phyloP scores from a whole-genome alignment of 2,329 filamentous ascomycete species.

The Arthrobotrys musiformis region DNA sequence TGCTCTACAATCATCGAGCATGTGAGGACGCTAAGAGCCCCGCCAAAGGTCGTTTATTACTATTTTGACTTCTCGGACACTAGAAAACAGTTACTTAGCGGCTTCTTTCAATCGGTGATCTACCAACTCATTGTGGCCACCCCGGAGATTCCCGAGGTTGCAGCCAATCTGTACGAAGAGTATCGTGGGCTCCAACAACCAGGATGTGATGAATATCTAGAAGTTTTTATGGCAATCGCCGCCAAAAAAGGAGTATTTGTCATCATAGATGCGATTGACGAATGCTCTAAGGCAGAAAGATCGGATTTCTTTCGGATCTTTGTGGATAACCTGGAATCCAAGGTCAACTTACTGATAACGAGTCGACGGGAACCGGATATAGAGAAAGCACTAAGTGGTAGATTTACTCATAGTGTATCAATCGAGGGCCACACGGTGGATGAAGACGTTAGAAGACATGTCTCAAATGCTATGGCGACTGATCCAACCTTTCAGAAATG shows the following conservation, averaged over 20 bases:
- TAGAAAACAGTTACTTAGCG: slow-evolving; percentile 18
- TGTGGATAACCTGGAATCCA: background rate
- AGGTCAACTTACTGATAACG: slow-evolving; percentile 17
- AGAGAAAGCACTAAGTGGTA: slow-evolving; percentile 1
- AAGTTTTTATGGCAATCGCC: background rate
- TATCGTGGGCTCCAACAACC: slow-evolving; percentile 28
- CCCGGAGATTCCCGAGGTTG: slow-evolving; percentile 3
- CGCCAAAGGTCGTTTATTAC: slow-evolving; percentile 15
- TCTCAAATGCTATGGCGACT: slow-evolving; percentile 20
- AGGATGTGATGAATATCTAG: slow-evolving; percentile 7
- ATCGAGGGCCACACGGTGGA: slow-evolving; percentile 34
- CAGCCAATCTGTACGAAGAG: slow-evolving; percentile 24
- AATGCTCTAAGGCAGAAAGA: slow-evolving; percentile 29
- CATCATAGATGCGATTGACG: slow-evolving; percentile 34
- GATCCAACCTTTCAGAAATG: slow-evolving; percentile 25
- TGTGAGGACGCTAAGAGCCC: background rate
- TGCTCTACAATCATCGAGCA: slow-evolving; percentile 43
- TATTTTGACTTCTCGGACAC: slow-evolving; percentile 44
- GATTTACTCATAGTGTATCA: slow-evolving; percentile 1
- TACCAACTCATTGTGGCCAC: slow-evolving; percentile 12
- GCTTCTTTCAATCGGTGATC: slow-evolving; percentile 33
- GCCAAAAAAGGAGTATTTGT: background rate
- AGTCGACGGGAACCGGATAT: slow-evolving; percentile 36
- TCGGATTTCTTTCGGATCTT: slow-evolving; percentile 19
- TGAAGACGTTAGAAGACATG: slow-evolving; percentile 14